phyloP scores from a whole-genome alignment of 1,284 basidiomycete species.

The Rhodotorula mucilaginosa region DNA sequence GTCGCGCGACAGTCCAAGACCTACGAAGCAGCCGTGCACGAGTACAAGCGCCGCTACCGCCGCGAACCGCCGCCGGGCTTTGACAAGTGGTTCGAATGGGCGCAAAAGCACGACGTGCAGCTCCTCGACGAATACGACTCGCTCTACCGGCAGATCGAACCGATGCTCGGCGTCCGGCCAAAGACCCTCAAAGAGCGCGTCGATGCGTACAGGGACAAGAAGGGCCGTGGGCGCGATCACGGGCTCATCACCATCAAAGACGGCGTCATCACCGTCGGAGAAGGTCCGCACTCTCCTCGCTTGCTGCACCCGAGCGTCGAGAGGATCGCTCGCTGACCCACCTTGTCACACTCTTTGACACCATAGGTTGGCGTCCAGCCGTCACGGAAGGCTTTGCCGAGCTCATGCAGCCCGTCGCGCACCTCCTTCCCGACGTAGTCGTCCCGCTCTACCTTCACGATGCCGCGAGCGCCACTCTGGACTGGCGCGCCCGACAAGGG shows the following conservation, averaged over 20 bases:
- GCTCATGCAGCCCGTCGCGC: conserved; percentile 20
- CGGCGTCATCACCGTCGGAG: not conserved
- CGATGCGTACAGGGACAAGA: conserved; percentile 14
- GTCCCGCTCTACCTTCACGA: conserved; percentile 20
- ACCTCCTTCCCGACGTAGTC: conserved; percentile 23
- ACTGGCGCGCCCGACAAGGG: not conserved
- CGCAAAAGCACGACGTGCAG: conserved; percentile 28
- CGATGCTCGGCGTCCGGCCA: conserved; percentile 30
- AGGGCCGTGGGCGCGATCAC: conserved; percentile 13
- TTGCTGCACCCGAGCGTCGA: too few species aligned
- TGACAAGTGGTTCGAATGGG: conserved; percentile 36
- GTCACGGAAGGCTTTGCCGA: conserved; percentile 5
- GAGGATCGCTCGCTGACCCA: too few species aligned
- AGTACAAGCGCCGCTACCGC: conserved; percentile 39
- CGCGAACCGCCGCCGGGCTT: conserved; percentile 38
- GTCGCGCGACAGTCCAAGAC: conserved; percentile 26
- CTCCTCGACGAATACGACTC: conserved; percentile 45
- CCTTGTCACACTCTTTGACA: too few species aligned
- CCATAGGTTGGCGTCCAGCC: conserved; percentile 5
- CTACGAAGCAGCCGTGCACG: conserved; percentile 33
- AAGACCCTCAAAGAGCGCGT: conserved; percentile 23
- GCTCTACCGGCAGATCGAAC: conserved; percentile 32
- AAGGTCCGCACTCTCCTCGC: conserved; percentile 3
- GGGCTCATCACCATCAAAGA: conserved; percentile 19
- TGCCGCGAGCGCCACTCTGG: not conserved